Conservation (phyloP, 2,329 filamentous ascomycete genomes). For the Pyrenophora tritici-repentis region DNA sequence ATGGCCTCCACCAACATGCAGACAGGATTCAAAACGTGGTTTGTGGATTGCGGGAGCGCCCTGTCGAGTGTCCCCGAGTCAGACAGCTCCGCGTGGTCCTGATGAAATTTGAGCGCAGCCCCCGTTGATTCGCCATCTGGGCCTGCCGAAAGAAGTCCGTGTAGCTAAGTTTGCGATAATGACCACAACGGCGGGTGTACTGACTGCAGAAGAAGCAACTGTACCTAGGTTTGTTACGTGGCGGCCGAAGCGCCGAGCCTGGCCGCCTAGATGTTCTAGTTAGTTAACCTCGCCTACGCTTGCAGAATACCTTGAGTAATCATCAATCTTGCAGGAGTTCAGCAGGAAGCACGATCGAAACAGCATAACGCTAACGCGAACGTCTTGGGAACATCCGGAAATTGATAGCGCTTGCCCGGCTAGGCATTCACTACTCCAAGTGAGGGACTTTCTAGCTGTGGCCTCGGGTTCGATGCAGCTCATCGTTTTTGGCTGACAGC, state of each 20-base stretch:
- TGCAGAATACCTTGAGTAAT: background rate
- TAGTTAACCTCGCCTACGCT: too few species aligned
- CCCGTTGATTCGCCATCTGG: too few species aligned
- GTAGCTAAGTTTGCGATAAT: too few species aligned
- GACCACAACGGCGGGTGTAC: too few species aligned
- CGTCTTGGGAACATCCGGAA: background rate
- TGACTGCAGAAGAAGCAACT: too few species aligned
- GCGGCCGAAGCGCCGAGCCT: too few species aligned
- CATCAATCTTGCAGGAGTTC: background rate
- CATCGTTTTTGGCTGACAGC: background rate
- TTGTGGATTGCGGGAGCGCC: constrained; percentile 5
- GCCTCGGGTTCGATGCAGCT: background rate
- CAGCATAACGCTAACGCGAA: constrained; percentile 1
- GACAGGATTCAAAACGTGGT: constrained; percentile 3
- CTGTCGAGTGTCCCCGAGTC: background rate
- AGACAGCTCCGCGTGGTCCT: background rate
- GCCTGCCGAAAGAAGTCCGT: too few species aligned
- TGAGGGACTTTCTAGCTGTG: constrained; percentile 4
- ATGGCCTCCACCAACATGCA: background rate
- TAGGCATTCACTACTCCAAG: background rate
- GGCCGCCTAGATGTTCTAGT: too few species aligned
- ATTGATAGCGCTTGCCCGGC: background rate
- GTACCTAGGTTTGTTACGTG: too few species aligned
- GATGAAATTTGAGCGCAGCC: background rate
- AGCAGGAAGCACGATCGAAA: background rate